Evolutionary conservation across 2,329 filamentous ascomycete species (phyloP).

Genomic region (Aspergillus spinulosporus): DNA sequence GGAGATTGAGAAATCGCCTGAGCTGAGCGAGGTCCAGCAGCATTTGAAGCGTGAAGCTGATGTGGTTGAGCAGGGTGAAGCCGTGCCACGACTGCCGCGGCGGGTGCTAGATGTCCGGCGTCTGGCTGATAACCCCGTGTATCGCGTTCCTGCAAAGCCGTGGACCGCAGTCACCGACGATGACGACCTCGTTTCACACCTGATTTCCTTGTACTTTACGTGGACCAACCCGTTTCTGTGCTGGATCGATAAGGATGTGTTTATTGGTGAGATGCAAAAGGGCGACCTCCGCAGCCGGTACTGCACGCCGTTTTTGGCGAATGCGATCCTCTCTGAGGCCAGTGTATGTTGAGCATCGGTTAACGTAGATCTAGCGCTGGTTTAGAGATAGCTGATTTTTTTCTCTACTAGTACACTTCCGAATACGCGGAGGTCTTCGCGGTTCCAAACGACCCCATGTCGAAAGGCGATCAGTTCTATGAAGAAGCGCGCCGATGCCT

Average conservation of each 20-base stretch:
- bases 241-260: conserved; percentile 34
- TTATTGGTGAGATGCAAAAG: conserved; percentile 32
- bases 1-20: conserved; percentile 19
- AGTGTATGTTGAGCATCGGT: conserved; percentile 29
- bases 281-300: conserved; percentile 28
- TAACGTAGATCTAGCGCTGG: neutral
- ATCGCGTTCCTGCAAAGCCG: conserved; percentile 31
- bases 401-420: conserved; percentile 23
- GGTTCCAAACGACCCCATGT: conserved; percentile 26
- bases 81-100: conserved; percentile 2
- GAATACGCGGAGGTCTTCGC: conserved; percentile 31
- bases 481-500: conserved; percentile 32
- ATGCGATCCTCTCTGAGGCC: conserved; percentile 34
- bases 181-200: conserved; percentile 34
- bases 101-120: conserved; percentile 28
- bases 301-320: conserved; percentile 39
- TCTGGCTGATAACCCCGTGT: conserved; percentile 28
- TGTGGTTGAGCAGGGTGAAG: conserved; percentile 7
- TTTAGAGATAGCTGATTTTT: conserved; percentile 3
- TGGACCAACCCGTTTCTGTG: conserved; percentile 34
- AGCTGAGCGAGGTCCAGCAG: conserved; percentile 19
- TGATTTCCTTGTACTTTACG: conserved; percentile 36
- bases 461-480: conserved; percentile 32
- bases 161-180: conserved; percentile 38
- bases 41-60: conserved; percentile 16